Evolutionary conservation across 2,329 filamentous ascomycete genomes (phyloP), one percentile per base, ranked within the genome.

Genomic region (Colletotrichum noveboracense): DNA sequence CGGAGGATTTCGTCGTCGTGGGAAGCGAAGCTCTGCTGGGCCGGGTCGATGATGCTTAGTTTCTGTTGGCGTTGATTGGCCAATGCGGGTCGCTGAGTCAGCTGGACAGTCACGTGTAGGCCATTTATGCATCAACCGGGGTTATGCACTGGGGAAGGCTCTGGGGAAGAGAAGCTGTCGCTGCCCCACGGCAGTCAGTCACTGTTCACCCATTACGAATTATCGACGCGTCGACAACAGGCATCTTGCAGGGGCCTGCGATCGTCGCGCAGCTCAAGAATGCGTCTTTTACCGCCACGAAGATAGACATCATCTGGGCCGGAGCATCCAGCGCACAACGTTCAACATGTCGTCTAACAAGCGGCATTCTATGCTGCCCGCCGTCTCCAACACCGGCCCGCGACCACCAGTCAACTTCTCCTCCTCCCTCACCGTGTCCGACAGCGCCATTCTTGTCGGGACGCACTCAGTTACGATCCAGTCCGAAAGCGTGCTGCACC

Each of bases 401-500:
- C 91, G 90, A 79, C 89, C 92, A 0, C 92, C 92, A 3, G 89
- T 92, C 66, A 89, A 90, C 80, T 90, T 94, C 82, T 91, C 91
- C 21, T 90, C 90, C 0, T 88, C 88, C 21, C 85, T 93, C 72
- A 88, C 88, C 34, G 92, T 94, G 74, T 90, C 92, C 81, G 92
- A 93, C 78, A 89, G 89, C 74, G 91, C 92, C 13, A 85, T 91
- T 21, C 86, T 94, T 21, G 91, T 88, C 21, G 97, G 97, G 78
- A 92, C 91, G 4, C 91, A 97, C 82, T 93, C 92, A 2, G 95
- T 99, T 77, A 93, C 92, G 60, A 92, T 98, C 77, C 93, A 93
- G 72, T 89, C 94, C 28, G 93, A 95, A 81, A 93, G 92, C 5
- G 91, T 98, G 8, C 86, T 99, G n/a, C 96, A 98, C 81, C 96